Percentiles rank a stretch among this genome's conserved stretches.
phyloP scores from a whole-genome alignment of 768 basidiomycete genomes.

The Baorangia bicolor region DNA sequence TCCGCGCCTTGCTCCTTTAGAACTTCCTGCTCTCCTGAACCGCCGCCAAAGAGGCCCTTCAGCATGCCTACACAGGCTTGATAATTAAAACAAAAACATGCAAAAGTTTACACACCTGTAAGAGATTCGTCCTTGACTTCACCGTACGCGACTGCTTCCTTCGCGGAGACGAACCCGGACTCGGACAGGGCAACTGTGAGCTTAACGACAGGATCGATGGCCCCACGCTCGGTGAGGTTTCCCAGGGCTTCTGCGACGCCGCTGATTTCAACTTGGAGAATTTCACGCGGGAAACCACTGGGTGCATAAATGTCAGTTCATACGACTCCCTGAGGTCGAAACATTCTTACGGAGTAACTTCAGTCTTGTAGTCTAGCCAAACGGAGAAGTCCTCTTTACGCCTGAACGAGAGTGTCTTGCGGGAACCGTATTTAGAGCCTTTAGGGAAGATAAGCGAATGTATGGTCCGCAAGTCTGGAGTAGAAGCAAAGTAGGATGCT shows the following conservation, averaged over 20 bases:
- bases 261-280: slow-evolving; percentile 68
- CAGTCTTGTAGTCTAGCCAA: slow-evolving; percentile 71
- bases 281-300: slow-evolving; percentile 71
- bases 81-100: slow-evolving; percentile 8
- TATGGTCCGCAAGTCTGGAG: slow-evolving; percentile 59
- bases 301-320: not conserved
- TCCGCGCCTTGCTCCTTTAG: slow-evolving; percentile 29
- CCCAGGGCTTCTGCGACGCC: slow-evolving; percentile 75
- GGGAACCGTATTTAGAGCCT: slow-evolving; percentile 73
- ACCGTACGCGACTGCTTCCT: slow-evolving; percentile 75
- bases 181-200: slow-evolving; percentile 81
- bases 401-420: slow-evolving; percentile 86
- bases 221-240: slow-evolving; percentile 83
- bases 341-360: slow-evolving; percentile 55
- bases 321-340: not conserved
- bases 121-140: slow-evolving; percentile 82
- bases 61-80: slow-evolving; percentile 59
- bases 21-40: slow-evolving; percentile 37
- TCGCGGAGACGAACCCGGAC: slow-evolving; percentile 80
- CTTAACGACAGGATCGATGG: slow-evolving; percentile 81
- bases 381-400: slow-evolving; percentile 81
- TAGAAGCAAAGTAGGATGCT: slow-evolving; percentile 70
- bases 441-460: slow-evolving; percentile 74
- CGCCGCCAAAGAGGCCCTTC: slow-evolving; percentile 81
- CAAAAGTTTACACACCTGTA: slow-evolving; percentile 47